These are phyloP conservation scores for Saccharum hybrid DNA, from an alignment of 202 grass and related monocot species.

Conservation along the genomic window DNA sequence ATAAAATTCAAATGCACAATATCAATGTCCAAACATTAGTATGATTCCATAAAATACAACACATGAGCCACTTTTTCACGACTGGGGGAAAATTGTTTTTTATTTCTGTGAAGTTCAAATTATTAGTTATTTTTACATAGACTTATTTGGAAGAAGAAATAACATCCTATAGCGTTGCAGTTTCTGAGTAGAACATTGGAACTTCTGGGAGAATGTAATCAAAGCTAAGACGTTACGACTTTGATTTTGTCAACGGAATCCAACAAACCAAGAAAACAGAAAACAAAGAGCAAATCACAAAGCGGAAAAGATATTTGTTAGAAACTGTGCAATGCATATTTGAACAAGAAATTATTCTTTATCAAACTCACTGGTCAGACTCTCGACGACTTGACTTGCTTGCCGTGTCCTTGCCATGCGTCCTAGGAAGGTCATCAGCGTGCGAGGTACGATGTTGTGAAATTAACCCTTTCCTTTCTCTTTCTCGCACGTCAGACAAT, in stretches of 20 bases:
- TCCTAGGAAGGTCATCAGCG: conserved; percentile 71
- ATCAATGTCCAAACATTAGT: not conserved
- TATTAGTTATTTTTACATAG: not conserved
- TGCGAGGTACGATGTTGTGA: conserved; percentile 74
- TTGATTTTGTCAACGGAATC: not conserved
- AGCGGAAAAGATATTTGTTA: conserved; percentile 11
- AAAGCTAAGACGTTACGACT: not conserved
- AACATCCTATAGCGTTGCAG: not conserved
- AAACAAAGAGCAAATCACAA: not conserved
- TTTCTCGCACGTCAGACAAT: conserved; percentile 68
- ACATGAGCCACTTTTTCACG: no score
- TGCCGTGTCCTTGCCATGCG: conserved; percentile 75
- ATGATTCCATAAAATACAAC: not conserved
- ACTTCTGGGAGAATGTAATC: not conserved
- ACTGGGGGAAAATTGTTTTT: not conserved
- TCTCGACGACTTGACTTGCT: conserved; percentile 88
- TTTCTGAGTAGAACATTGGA: not conserved
- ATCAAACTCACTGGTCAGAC: conserved; percentile 81
- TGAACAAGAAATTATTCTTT: conserved; percentile 34
- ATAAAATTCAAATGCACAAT: not conserved
- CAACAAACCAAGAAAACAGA: not conserved
- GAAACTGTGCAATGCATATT: conserved; percentile 34
- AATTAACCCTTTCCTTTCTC: conserved; percentile 75
- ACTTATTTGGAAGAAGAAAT: not conserved
- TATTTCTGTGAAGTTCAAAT: no score